Evolutionary conservation across 768 basidiomycete genomes (phyloP), one percentile per base, ranked within the genome.

Genomic region (Tricholoma terreum): DNA sequence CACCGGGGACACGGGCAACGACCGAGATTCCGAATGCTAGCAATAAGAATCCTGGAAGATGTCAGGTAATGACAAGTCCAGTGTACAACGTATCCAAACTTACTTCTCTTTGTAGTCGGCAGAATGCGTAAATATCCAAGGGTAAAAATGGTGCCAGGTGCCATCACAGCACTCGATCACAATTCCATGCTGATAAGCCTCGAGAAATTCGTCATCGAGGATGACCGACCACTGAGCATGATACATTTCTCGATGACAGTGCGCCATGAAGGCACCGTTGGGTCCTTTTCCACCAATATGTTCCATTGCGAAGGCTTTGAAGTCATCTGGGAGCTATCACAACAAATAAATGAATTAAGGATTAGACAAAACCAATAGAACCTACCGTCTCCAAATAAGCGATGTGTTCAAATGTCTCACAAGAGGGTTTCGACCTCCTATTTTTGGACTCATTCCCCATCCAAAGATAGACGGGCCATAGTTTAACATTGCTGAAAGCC

Each of bases 361-460:
- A 15, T n/a, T 9, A 21, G 19, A 31, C 1, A 2, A 22, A 62
- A 60, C 52, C n/a, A 36, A 40, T 17, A 27, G 24, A 27, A 6
- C 24, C 67, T 68, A 50, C 76, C 61, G 55, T 73, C 24, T 46
- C 15, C 21, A 57, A 19, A 30, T 57, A 75, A 6, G 68, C 73
- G 1, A 77, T 3, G 50, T 72, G 72, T 35, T 71, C 42, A 50
- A 63, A 17, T 60, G 57, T 19, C 51, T 58, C 6, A 42, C 60
- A 15, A 17, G 46, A 52, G 0, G 72, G 73, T 12, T 65, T 63
- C 1, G 52, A 53, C 0, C 67, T 60, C 0, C 55, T 50, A 52
- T 74, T 74, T 54, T 77, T 78, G 0, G 74, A 74, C 8, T 66
- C 58, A 46, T 67, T 69, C 0, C 73, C 74, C 52, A 74, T 68